Evolutionary conservation across 1,139 yeast species (phyloP).

Genomic region (Debaryomyces fabryi): DNA sequence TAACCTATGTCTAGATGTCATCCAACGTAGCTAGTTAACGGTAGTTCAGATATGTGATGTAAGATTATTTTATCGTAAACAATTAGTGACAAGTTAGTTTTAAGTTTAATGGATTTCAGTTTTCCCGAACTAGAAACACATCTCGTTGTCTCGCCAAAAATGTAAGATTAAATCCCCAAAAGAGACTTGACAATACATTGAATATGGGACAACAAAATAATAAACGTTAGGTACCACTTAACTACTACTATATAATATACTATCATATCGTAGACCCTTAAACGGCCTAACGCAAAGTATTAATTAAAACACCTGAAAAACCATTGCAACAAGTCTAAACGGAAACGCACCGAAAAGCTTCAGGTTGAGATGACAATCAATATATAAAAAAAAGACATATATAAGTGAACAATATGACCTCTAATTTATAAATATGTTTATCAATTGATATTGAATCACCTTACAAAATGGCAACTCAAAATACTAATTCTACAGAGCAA

Average conservation of each 20-base stretch:
- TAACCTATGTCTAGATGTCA: not conserved
- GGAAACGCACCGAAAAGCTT: not conserved
- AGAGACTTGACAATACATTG: constrained; percentile 4
- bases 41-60: not conserved
- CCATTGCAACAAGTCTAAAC: constrained; percentile 4
- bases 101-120: not conserved
- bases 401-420: not conserved
- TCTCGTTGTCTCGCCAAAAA: constrained; percentile 4
- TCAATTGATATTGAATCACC: not conserved
- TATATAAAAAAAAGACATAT: not conserved
- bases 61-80: not conserved
- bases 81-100: not conserved
- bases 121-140: not conserved
- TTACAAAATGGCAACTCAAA: constrained; percentile 6
- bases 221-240: not conserved
- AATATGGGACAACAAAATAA: constrained; percentile 4
- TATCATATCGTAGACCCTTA: not conserved
- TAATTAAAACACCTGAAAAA: constrained; percentile 1
- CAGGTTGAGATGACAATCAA: constrained; percentile 1
- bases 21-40: not conserved
- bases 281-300: not conserved
- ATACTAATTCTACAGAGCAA: constrained; percentile 3
- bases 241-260: not conserved
- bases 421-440: not conserved
- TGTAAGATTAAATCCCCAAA: not conserved